Base-by-base conservation (phyloP, 345 rosid genomes). In the Draba incana region DNA sequence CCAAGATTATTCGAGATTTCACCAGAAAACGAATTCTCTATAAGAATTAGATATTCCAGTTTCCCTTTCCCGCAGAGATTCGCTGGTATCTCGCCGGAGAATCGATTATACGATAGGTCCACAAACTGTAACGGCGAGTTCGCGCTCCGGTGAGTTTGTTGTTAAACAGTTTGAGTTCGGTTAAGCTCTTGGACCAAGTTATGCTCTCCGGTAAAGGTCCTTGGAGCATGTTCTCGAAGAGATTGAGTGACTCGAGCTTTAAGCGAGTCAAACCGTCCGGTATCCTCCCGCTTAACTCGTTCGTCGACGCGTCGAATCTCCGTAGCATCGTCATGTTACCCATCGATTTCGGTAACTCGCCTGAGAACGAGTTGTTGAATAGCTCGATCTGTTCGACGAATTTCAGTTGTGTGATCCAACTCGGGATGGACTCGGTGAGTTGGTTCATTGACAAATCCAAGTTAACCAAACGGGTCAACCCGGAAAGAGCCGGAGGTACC, bases 181-280 rank as follows among this genome's bases (percentile, higher is more conserved):
- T 9, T 66, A 94, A 76, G 2, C 58, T 74, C 27, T 76, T 63
- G n/a, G 98, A 91, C 68, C 15, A 49, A 4, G 88, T 78, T 60
- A 94, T 86, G 62, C 75, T 76, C 66, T 74, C 90, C 12, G 96
- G 99, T 41, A 94, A 42, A 12, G 72, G 20, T 3, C 99, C 99
- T 63, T 81, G 87, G 8, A 94, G 77, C 62, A 68, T 70, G 77
- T 94, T 94, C 71, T 84, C 88, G 42, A 31, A 82, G 67, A 94
- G 77, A 70, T 80, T 81, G 23, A 90, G 84, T 3, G 96, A 88
- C 71, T 64, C 84, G 41, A 94, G 88, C 59, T 71, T 79, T 51
- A 90, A 73, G 42, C 48, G 80, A 63, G 86, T 80, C 61, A 94
- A 83, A 2, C 82, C 92, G 13, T 31, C 52, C 0, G 96, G 97